Conservation (phyloP, 768 basidiomycete genomes). For the Cystobasidiopsis lactophilus region DNA sequence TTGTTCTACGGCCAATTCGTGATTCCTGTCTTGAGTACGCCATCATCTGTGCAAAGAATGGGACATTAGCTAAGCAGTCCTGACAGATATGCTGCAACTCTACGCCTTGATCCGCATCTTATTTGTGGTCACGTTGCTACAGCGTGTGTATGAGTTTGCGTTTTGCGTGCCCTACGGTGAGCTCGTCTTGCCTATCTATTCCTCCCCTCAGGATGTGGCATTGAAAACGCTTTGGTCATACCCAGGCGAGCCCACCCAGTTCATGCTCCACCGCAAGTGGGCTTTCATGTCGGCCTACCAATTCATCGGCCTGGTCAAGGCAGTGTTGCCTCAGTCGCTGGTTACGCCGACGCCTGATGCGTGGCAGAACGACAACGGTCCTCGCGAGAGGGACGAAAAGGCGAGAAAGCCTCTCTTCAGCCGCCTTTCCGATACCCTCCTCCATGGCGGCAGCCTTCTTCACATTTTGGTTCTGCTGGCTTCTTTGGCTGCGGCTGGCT, state of each 20-base stretch:
- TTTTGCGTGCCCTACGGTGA: conserved; percentile 5
- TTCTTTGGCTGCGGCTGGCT: conserved; percentile 4
- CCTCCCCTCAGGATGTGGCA: neutral
- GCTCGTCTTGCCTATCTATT: no score
- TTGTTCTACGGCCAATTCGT: conserved; percentile 6
- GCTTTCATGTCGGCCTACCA: conserved; percentile 9
- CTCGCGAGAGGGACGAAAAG: conserved; percentile 1
- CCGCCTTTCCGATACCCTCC: neutral
- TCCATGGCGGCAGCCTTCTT: neutral
- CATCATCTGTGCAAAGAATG: neutral
- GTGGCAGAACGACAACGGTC: conserved; percentile 1
- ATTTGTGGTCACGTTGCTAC: neutral
- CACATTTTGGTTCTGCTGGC: conserved; percentile 1
- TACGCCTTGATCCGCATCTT: conserved; percentile 2
- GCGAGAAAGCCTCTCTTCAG: neutral
- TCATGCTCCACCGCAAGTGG: conserved; percentile 1
- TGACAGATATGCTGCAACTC: conserved; percentile 6
- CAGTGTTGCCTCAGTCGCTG: conserved; percentile 3
- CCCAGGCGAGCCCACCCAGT: neutral
- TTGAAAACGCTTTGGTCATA: neutral
- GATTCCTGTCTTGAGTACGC: conserved; percentile 5
- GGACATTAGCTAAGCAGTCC: no score
- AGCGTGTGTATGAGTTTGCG: conserved; percentile 7
- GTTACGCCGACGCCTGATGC: neutral
- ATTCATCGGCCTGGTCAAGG: conserved; percentile 2